A percentile compares a stretch with the other conserved stretches of the same genome.
phyloP scores from a whole-genome alignment of 2,329 filamentous ascomycete genomes.

The Parascedosporium putredinis region DNA sequence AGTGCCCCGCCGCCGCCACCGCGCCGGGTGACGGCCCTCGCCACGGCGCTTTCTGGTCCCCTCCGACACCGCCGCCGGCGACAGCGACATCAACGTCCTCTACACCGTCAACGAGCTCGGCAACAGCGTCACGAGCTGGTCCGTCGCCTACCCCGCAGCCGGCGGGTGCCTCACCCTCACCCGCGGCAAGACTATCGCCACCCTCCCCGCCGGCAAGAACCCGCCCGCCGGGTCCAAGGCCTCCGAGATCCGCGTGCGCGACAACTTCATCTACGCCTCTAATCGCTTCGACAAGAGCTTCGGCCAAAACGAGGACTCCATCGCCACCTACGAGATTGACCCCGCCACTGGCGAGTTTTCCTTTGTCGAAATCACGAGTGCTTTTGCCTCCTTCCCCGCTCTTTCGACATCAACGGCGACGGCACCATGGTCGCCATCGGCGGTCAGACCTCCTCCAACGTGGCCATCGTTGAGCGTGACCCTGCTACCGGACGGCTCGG shows the following conservation, averaged over 20 bases:
- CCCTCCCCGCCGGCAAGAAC: constrained; percentile 31
- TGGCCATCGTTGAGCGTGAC: constrained; percentile 48
- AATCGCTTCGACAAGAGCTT: constrained; percentile 54
- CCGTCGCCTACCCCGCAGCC: constrained; percentile 30
- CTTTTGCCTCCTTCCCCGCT: constrained; percentile 51
- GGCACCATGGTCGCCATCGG: constrained; percentile 53
- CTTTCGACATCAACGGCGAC: constrained; percentile 49
- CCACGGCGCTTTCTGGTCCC: constrained; percentile 40
- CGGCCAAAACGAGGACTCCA: constrained; percentile 40
- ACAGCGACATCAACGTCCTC: constrained; percentile 16
- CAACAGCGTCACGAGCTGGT: constrained; percentile 40
- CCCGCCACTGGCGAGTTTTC: constrained; percentile 33
- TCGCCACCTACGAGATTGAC: constrained; percentile 41
- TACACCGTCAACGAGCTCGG: constrained; percentile 38
- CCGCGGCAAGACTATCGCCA: constrained; percentile 33
- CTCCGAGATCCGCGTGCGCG: constrained; percentile 41
- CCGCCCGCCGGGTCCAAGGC: constrained; percentile 37
- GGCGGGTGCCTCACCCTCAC: constrained; percentile 34
- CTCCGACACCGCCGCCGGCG: constrained; percentile 15
- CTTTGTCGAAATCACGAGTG: constrained; percentile 43
- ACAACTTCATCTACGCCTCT: constrained; percentile 47
- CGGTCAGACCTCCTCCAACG: constrained; percentile 47
- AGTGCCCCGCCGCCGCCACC: constrained; percentile 31
- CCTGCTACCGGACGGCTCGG: constrained; percentile 44
- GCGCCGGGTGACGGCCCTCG: constrained; percentile 39